A percentile compares a stretch with the other conserved stretches of the same genome.
Conservation (phyloP, 805 yeast species). For the Yarrowia divulgata region DNA sequence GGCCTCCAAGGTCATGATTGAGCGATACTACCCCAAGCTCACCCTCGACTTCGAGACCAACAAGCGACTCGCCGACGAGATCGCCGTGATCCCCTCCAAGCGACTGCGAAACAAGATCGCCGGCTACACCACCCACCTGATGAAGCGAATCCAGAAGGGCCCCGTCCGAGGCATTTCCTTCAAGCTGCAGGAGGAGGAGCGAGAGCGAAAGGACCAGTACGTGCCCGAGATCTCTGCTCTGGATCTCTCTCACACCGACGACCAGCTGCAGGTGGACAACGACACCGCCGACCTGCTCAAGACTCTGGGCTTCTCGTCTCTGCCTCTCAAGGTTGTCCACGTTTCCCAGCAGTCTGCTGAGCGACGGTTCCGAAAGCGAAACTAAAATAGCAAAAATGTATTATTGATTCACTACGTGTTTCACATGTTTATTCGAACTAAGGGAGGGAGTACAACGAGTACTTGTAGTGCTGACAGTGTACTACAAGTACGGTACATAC, state of each 20-base stretch:
- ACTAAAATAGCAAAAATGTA: constrained; percentile 53
- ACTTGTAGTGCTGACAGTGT: neutral
- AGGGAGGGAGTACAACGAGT: neutral
- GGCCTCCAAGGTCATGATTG: constrained; percentile 99
- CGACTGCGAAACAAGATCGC: constrained; percentile 99
- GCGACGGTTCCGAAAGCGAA: constrained; percentile 93
- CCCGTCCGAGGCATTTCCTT: constrained; percentile 99
- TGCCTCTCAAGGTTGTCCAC: constrained; percentile 83
- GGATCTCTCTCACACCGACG: constrained; percentile 95
- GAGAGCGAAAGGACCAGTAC: constrained; percentile 99
- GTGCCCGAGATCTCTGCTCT: constrained; percentile 99
- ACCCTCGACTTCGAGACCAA: constrained; percentile 99
- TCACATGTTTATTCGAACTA: constrained; percentile 32
- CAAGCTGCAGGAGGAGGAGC: constrained; percentile 99
- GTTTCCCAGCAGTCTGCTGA: constrained; percentile 74
- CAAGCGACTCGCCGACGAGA: constrained; percentile 98
- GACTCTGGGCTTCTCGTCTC: constrained; percentile 75
- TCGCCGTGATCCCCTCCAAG: constrained; percentile 98
- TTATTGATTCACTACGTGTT: constrained; percentile 37
- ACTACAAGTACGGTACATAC: no score
- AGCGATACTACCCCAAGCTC: constrained; percentile 99
- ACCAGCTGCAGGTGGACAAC: constrained; percentile 94
- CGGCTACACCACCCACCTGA: constrained; percentile 99
- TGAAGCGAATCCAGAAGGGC: constrained; percentile 99
- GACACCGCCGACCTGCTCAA: constrained; percentile 96